Base-by-base conservation (phyloP, 371 early-diverging fungal species). In the Choanephora cucurbitarum region DNA sequence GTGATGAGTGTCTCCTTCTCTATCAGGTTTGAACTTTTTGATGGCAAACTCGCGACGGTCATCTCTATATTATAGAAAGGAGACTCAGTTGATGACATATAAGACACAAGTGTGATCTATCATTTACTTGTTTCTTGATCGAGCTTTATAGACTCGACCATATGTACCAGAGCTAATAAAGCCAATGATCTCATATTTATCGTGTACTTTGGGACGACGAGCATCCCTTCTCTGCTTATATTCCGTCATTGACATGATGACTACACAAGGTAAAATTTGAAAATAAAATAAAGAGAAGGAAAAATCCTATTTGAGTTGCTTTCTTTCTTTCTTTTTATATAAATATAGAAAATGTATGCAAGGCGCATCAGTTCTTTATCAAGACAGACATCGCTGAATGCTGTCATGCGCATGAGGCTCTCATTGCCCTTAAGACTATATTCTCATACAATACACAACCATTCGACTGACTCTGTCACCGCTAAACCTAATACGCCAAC, bases 81-180 rank as follows among this genome's bases (percentile, higher is more conserved):
- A 44, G 15, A n/a, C n/a, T 49, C 39, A 42, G 24, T 9, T 24
- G 23, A 1, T 14, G 21, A 32, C 17, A 32, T 19, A 11, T 15
- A 18, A 10, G 42, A 32, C n/a, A n/a, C n/a, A n/a, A n/a, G n/a
- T n/a, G n/a, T n/a, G n/a, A n/a, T n/a, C n/a, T n/a, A n/a, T n/a
- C n/a, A n/a, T 52, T 65, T 83, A 72, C 82, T 79, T 85, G 60
- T 85, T 79, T 44, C 82, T 79, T 15, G 88, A 87, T 52, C 77
- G 72, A 5, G 94, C 97, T 69, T 95, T 95, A 77, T 91, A 96
- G 0, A 96, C 97, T 44, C 92, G 82, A 18, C 97, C 97, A 62
- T 96, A 96, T 0, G 97, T 96, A 39, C 97, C 97, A 8, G 93
- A 92, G 53, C 90, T 90, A 45, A 95, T 93, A 60, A 93, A 95